Conservation (phyloP, 768 basidiomycete genomes). For the Leccinum variicolor region DNA sequence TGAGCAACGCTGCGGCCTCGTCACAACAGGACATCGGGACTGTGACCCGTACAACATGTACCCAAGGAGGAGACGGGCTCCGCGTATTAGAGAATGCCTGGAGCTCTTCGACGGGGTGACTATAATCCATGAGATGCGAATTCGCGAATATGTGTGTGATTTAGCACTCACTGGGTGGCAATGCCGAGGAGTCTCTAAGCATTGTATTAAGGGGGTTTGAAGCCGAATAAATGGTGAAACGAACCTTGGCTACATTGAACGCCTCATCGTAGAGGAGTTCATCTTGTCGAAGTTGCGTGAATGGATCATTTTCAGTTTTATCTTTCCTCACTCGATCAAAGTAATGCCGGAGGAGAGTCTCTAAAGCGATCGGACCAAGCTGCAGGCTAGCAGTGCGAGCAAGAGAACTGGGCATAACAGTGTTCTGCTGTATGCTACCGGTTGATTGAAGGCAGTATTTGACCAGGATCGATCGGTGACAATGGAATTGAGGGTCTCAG, state of each 20-base stretch:
- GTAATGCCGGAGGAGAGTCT: conserved; percentile 84
- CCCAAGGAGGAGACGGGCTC: conserved; percentile 83
- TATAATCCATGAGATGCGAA: conserved; percentile 24
- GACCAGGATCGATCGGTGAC: no score
- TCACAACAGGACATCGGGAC: conserved; percentile 77
- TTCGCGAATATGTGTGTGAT: background rate
- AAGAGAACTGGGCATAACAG: conserved; percentile 47
- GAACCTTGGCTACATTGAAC: conserved; percentile 72
- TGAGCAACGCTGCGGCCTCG: conserved; percentile 67
- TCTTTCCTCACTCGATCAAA: conserved; percentile 59
- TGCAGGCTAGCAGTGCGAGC: conserved; percentile 59
- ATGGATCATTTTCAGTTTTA: conserved; percentile 33
- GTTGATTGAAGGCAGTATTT: no score
- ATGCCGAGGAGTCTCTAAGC: conserved; percentile 70
- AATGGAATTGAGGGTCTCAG: no score
- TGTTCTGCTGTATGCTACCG: background rate
- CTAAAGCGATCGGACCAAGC: conserved; percentile 69
- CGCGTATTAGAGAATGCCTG: conserved; percentile 76
- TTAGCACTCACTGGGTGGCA: conserved; percentile 54
- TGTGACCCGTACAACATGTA: conserved; percentile 64
- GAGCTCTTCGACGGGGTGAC: conserved; percentile 83
- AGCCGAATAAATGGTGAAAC: conserved; percentile 10
- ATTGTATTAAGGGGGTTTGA: background rate
- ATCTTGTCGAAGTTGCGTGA: conserved; percentile 56
- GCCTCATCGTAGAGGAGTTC: conserved; percentile 81